phyloP scores from a whole-genome alignment of 139 green algal species.

The Picochlorum costavermella region DNA sequence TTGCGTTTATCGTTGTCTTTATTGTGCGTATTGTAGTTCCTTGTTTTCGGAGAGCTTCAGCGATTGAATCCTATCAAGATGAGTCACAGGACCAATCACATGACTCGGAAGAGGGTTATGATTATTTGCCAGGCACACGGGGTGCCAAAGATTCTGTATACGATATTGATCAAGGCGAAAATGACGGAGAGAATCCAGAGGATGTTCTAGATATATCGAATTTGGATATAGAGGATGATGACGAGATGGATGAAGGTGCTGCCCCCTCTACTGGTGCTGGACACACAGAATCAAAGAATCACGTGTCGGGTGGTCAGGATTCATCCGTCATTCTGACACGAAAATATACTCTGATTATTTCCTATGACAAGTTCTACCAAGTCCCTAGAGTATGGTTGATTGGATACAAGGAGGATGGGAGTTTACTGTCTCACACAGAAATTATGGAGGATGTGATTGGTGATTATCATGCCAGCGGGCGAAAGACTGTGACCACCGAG shows the following conservation, averaged over 20 bases:
- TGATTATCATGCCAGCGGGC: conserved; percentile 47
- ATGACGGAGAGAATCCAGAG: background rate
- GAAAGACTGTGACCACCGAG: conserved; percentile 85
- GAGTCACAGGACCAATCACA: background rate
- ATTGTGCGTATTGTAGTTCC: conserved; percentile 49
- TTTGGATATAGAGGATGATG: conserved; percentile 51
- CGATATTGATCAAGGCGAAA: background rate
- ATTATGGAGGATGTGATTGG: conserved; percentile 74
- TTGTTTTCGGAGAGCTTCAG: conserved; percentile 60
- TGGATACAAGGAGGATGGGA: conserved; percentile 62
- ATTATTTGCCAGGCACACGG: background rate
- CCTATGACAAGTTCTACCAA: conserved; percentile 86
- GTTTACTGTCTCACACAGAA: conserved; percentile 51
- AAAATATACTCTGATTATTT: conserved; percentile 89
- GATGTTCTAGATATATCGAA: conserved; percentile 68
- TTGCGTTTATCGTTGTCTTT: background rate
- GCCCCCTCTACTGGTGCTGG: too few relatives aligned
- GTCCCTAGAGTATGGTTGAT: conserved; percentile 82
- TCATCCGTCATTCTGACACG: conserved; percentile 53
- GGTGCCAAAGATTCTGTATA: background rate
- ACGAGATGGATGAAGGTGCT: conserved; percentile 36
- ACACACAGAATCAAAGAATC: background rate
- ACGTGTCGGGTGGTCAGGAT: background rate
- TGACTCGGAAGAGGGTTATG: background rate
- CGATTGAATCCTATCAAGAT: conserved; percentile 17